phyloP scores from a whole-genome alignment of 305 asterid species.

The Withania somnifera region DNA sequence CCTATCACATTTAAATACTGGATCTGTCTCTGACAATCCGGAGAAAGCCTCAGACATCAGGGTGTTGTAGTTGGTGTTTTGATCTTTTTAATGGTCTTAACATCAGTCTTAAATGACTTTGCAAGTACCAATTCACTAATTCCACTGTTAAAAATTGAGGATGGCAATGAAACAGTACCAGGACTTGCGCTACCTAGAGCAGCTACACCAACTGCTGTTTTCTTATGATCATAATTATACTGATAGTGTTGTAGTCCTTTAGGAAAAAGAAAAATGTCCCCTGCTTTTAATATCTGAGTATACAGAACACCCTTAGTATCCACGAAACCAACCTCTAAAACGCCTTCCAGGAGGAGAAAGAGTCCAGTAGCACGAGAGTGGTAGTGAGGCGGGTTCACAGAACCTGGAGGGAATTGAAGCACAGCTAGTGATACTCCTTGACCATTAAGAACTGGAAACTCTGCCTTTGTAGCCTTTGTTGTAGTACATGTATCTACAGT shows the following conservation, averaged over 20 bases:
- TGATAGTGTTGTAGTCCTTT: not conserved
- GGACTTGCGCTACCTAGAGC: not conserved
- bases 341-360: not conserved
- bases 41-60: not conserved
- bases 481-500: not conserved
- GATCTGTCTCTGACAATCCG: not conserved
- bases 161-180: not conserved
- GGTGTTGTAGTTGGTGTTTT: not conserved
- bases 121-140: not conserved
- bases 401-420: not conserved
- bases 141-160: not conserved
- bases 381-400: not conserved
- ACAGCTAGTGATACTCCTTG: constrained; percentile 1
- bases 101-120: not conserved
- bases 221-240: not conserved
- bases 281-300: not conserved
- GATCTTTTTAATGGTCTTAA: not conserved
- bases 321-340: not conserved
- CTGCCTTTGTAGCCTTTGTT: not conserved
- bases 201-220: not conserved
- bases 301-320: not conserved
- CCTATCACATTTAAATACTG: not conserved
- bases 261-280: not conserved
- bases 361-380: not conserved
- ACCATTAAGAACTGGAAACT: not conserved